Conservation (phyloP, 163 green algal genomes). For the Chlamydomonas reinhardtii region DNA sequence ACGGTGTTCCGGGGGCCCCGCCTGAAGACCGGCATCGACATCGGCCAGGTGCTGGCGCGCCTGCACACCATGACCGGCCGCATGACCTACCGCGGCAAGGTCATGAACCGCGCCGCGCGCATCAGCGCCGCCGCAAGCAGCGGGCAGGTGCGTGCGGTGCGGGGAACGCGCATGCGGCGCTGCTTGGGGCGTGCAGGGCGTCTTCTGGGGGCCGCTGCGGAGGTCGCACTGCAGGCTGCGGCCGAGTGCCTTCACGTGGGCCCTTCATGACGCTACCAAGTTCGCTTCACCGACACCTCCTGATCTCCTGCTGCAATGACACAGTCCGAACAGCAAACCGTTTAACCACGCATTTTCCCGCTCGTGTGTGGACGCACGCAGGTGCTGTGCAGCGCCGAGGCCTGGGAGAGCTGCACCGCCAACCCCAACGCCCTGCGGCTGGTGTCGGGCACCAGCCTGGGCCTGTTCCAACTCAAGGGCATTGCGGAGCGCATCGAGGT, state of each 20-base stretch:
- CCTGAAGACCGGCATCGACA: conserved; percentile 49
- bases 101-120: conserved; percentile 44
- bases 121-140: not conserved
- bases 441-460: conserved; percentile 1
- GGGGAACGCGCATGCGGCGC: too few relatives aligned
- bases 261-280: too few relatives aligned
- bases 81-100: conserved; percentile 36
- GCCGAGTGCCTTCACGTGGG: too few relatives aligned
- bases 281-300: too few relatives aligned
- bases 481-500: conserved; percentile 31
- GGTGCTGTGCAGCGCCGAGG: conserved; percentile 48
- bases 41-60: conserved; percentile 11
- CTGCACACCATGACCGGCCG: conserved; percentile 43
- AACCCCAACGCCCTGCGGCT: not conserved
- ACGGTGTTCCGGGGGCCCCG: conserved; percentile 15
- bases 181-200: too few relatives aligned
- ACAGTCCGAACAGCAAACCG: too few relatives aligned
- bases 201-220: too few relatives aligned
- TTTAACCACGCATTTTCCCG: too few relatives aligned
- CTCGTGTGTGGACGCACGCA: too few relatives aligned
- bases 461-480: conserved; percentile 40
- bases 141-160: not conserved
- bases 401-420: conserved; percentile 34
- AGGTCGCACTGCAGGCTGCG: too few relatives aligned
- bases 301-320: too few relatives aligned